Base-by-base conservation (phyloP, 192 early-diverging fungal species). In the Backusella liffmaniae region DNA sequence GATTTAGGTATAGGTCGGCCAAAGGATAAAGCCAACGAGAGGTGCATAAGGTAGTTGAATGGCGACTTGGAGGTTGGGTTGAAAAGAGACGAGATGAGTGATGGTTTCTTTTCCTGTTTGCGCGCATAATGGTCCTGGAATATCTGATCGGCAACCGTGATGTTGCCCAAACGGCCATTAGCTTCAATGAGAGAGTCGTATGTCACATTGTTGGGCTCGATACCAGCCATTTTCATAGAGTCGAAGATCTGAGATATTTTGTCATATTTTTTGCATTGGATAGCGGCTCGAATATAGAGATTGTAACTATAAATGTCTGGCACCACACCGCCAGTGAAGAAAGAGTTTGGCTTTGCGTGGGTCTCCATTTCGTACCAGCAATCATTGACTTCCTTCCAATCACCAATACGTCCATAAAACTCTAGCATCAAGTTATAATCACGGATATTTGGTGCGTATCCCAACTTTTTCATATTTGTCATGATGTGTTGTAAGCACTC, bases 351-450 rank as follows among this genome's bases (percentile, higher is more conserved):
- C 23, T 15, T 67, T 53, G 16, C 34, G 42, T n/a, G 59, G 13
- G 13, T 46, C 13, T 21, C 30, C 32, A 81, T 53, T 30, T 77
- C 76, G 15, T 56, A n/a, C 82, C 78, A 83, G 2, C 74, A 59
- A 7, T 68, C 51, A 41, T 26, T 32, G 21, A 75, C 77, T 0
- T 71, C 53, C n/a, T 44, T 26, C 72, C 76, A 77, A 69, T 83
- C 79, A 2, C 73, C 62, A n/a, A 42, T 15, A 37, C 76, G 82
- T 15, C 82, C 78, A 74, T 73, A 77, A 44, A 83, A 80, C 4
- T 76, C 76, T 12, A 83, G 56, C 49, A 83, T 30, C 46, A 80
- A 74, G 51, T 80, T 80, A 32, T 83, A 83, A 39, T 83, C 82
- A 41, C 82, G 78, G 21, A 77, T 67, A 71, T 83, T 79, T 2